These are phyloP conservation scores for Annulohypoxylon truncatum DNA, from an alignment of 2,329 filamentous ascomycete species.

Conservation along the genomic window DNA sequence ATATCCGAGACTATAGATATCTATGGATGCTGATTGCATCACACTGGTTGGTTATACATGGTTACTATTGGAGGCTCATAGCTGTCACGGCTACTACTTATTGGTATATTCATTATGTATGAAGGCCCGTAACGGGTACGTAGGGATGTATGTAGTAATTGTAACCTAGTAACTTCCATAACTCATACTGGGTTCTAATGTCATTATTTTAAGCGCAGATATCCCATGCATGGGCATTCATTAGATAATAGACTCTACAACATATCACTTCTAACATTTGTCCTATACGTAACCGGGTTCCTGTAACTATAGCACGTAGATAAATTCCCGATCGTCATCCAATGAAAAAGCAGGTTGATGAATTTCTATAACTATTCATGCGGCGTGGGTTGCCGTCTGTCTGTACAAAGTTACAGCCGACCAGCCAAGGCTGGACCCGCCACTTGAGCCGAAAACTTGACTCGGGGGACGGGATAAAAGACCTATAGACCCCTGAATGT, in stretches of 20 bases:
- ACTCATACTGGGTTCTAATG: background rate
- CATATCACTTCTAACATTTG: slow-evolving; percentile 11
- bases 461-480: slow-evolving; percentile 40
- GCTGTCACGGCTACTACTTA: background rate
- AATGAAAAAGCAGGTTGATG: slow-evolving; percentile 16
- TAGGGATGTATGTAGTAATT: background rate
- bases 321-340: slow-evolving; percentile 36
- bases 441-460: slow-evolving; percentile 43
- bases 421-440: slow-evolving; percentile 30
- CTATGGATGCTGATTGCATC: background rate
- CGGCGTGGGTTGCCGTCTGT: slow-evolving; percentile 20
- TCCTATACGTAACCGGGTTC: slow-evolving; percentile 31
- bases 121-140: background rate
- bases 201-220: background rate
- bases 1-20: slow-evolving; percentile 1
- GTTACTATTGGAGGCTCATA: background rate
- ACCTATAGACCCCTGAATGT: slow-evolving; percentile 30
- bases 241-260: background rate
- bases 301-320: slow-evolving; percentile 29
- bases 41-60: background rate
- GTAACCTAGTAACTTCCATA: too few relatives aligned
- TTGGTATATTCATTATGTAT: background rate
- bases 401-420: slow-evolving; percentile 33
- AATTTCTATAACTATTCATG: slow-evolving; percentile 19
- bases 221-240: slow-evolving; percentile 5